A percentile compares a stretch with the other conserved stretches of the same genome.
Evolutionary conservation across 257 asterid genomes (phyloP).

Genomic region (Primulina eburnea): DNA sequence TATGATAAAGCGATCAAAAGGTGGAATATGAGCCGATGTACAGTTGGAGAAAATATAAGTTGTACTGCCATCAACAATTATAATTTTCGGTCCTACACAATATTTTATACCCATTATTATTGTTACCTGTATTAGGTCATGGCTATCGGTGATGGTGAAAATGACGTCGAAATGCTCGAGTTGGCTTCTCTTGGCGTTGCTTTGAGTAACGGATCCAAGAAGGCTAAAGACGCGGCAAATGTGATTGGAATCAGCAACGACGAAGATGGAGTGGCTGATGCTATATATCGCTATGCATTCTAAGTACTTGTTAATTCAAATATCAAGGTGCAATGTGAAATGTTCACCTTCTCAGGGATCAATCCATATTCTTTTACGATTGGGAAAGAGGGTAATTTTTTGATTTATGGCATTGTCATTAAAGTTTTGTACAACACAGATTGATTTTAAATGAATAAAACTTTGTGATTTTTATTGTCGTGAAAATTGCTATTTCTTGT

Average conservation of each 20-base stretch:
- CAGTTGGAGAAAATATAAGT: not conserved
- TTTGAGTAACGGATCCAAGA: conserved; percentile 82
- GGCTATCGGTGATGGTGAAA: conserved; percentile 99
- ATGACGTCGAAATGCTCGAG: conserved; percentile 94
- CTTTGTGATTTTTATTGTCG: no score
- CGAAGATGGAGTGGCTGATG: conserved; percentile 98
- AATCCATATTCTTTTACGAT: not conserved
- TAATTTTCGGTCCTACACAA: not conserved
- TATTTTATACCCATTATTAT: not conserved
- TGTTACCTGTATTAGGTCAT: conserved; percentile 46
- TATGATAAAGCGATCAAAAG: no score
- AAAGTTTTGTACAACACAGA: not conserved
- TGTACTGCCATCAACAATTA: not conserved
- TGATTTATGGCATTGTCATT: not conserved
- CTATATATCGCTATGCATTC: conserved; percentile 83
- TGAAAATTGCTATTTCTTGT: no score
- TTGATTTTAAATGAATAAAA: not conserved
- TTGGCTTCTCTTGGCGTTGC: conserved; percentile 91
- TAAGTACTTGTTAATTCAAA: conserved; percentile 33
- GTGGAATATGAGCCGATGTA: not conserved
- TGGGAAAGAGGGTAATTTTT: not conserved
- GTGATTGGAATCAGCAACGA: conserved; percentile 85
- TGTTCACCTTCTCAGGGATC: not conserved
- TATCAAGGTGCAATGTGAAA: not conserved
- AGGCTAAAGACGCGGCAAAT: conserved; percentile 84